Evolutionary conservation across 2,329 filamentous ascomycete genomes (phyloP).

Genomic region (Aureobasidium sp.): DNA sequence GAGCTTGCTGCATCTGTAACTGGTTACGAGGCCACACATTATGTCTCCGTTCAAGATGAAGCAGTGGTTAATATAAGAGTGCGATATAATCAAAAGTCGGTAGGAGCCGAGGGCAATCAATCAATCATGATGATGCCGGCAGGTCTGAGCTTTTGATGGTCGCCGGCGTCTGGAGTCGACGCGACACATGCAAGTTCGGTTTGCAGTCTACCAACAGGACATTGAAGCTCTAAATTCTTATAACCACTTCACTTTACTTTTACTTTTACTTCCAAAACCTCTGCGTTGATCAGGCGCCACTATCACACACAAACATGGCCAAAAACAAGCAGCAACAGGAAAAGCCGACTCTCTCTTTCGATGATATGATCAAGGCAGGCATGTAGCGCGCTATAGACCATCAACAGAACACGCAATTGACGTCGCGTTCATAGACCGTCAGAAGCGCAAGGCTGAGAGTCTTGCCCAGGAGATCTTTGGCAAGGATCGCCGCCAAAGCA

Average conservation of each 20-base stretch:
- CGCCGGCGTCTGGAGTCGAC: neutral
- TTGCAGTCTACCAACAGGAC: neutral
- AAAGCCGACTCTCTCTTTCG: constrained; percentile 35
- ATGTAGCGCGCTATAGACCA: constrained; percentile 13
- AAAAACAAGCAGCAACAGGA: constrained; percentile 9
- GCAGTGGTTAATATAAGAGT: neutral
- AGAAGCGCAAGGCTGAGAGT: constrained; percentile 61
- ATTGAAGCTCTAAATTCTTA: neutral
- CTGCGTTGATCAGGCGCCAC: neutral
- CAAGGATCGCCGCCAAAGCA: constrained; percentile 49
- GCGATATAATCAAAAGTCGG: neutral
- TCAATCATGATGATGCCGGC: neutral
- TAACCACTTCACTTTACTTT: neutral
- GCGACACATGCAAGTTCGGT: constrained; percentile 5
- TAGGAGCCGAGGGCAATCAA: neutral
- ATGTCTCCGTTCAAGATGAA: no score
- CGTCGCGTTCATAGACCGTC: constrained; percentile 43
- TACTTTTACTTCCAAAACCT: neutral
- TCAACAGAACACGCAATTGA: constrained; percentile 8
- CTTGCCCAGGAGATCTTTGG: constrained; percentile 65
- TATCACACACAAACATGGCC: neutral
- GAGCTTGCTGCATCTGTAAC: neutral
- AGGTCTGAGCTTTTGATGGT: neutral
- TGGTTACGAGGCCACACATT: no score
- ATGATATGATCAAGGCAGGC: constrained; percentile 45